phyloP scores from a whole-genome alignment of 2,329 filamentous ascomycete species.

The Pseudogymnoascus sp. region DNA sequence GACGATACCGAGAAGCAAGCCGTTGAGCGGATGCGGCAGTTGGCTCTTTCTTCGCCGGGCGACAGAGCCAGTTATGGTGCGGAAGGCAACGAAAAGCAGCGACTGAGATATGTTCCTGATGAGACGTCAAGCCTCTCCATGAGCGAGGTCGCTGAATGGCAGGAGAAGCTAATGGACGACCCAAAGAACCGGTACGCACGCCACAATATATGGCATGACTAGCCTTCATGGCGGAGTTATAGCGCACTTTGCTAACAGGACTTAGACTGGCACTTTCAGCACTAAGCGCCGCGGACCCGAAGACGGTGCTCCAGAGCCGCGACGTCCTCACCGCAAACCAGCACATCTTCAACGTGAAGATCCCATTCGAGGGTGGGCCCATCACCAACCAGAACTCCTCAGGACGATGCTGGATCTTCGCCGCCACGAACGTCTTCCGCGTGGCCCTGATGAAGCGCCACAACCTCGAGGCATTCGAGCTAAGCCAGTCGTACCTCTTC shows the following conservation, averaged over 20 bases:
- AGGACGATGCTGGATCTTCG: conserved; percentile 87
- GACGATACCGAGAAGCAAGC: background rate
- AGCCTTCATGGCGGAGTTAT: background rate
- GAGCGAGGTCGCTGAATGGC: conserved; percentile 47
- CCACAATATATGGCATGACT: background rate
- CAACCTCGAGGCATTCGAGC: conserved; percentile 67
- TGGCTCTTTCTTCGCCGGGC: background rate
- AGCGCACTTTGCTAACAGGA: background rate
- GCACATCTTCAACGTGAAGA: conserved; percentile 76
- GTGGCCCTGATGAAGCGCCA: conserved; percentile 82
- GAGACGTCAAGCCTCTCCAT: conserved; percentile 39
- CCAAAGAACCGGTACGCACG: conserved; percentile 52
- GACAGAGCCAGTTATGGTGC: conserved; percentile 25
- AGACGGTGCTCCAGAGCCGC: conserved; percentile 56
- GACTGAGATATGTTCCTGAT: conserved; percentile 14
- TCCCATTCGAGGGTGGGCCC: conserved; percentile 72
- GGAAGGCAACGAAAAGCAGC: conserved; percentile 27
- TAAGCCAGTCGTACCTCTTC: conserved; percentile 83
- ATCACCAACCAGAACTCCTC: conserved; percentile 78
- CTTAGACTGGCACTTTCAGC: conserved; percentile 65
- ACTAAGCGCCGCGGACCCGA: conserved; percentile 59
- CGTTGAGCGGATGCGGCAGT: background rate
- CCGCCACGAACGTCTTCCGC: conserved; percentile 83
- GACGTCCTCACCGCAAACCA: conserved; percentile 57
- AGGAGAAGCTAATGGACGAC: conserved; percentile 53